phyloP scores from a whole-genome alignment of 306 rosid species.

The Abrus pulchellus region DNA sequence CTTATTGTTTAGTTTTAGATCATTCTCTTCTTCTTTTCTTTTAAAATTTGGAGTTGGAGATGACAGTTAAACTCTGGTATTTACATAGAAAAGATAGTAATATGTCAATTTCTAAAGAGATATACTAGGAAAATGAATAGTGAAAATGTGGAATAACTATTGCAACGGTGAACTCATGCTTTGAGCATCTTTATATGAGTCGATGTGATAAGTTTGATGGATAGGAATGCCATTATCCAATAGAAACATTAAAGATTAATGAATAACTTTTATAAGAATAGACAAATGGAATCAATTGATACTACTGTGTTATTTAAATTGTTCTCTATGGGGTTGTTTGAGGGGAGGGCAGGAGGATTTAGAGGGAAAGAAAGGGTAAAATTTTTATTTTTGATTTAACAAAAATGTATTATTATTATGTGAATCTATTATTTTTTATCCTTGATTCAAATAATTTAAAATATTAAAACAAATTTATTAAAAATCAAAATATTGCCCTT shows the following conservation, averaged over 20 bases:
- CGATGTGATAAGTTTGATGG: neutral
- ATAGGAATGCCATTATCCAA: constrained; percentile 1
- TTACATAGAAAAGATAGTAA: no score
- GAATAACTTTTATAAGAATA: neutral
- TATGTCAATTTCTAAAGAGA: neutral
- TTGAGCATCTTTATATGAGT: neutral
- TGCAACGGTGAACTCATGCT: neutral
- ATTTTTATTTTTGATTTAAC: no score
- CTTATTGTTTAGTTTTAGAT: neutral
- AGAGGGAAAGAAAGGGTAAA: no score
- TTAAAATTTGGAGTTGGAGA: neutral
- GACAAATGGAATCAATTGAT: neutral
- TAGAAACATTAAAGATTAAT: neutral
- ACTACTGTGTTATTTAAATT: neutral
- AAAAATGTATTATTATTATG: no score
- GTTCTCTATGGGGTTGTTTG: no score
- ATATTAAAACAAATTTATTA: no score
- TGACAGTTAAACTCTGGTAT: no score
- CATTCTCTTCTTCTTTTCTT: neutral
- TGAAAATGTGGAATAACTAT: neutral
- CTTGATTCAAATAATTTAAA: no score
- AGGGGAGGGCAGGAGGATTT: no score
- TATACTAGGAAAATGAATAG: neutral
- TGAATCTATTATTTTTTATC: no score
- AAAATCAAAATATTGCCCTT: no score